Evolutionary conservation across 495 filamentous ascomycete species (phyloP), one percentile per base, ranked within the genome.

Genomic region (Bombardia bombarda): DNA sequence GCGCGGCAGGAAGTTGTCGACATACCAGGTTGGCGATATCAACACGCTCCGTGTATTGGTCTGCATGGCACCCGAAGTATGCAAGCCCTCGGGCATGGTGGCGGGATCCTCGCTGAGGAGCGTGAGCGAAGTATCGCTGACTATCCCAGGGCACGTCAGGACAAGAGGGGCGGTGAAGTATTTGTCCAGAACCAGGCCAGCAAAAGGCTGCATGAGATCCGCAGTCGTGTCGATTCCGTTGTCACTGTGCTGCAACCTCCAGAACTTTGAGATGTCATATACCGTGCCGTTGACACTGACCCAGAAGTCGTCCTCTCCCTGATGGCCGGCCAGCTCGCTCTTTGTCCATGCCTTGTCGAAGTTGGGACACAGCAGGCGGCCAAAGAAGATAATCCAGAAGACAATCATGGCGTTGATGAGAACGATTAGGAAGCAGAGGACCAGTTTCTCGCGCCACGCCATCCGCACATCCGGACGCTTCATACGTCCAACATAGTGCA

Each of bases 391-490:
- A 55, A 98, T 96, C 72, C 86, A 95, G 67, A 98, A 98, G 36
- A 95, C 75, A 47, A 98, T 78, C 31, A 78, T 58, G 12, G 64
- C 90, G 60, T 98, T 98, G 50, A 95, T 65, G 23, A 97, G 50
- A 18, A 87, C 57, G 47, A 98, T 97, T 44, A 95, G 45, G 24
- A 83, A 63, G 20, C 87, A 75, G 8, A 98, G 70, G 4, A 95
- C 80, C 30, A 98, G 28, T 64, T 98, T 98, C 53, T 98, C 92
- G 58, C 90, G 72, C 92, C 92, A 98, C 4, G 92, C 92, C 78
- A 97, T 84, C 1, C 92, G 84, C 32, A 98, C 86, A 65, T 98
- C 92, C 1, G 92, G 92, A 32, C 92, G 80, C 66, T 95, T 95
- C 92, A 97, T 98, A 16, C 92, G 83, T 14, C 92, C 92, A 47